These are phyloP conservation scores for Moesziomyces globuligerus DNA, from an alignment of 1,284 basidiomycete genomes.

Conservation along the genomic window DNA sequence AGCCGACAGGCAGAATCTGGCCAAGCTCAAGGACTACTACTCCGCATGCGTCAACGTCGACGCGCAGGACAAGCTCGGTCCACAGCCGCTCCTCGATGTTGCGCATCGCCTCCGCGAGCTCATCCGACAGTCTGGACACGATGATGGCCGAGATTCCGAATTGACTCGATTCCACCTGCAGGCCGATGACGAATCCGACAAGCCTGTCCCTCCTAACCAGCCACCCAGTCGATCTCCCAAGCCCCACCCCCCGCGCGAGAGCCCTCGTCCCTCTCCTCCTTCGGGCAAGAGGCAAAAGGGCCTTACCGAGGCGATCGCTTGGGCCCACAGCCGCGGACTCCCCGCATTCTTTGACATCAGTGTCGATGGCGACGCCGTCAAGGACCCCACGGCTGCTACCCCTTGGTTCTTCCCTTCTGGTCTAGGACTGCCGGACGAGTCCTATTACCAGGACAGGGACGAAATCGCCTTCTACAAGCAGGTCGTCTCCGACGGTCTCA, in stretches of 20 bases:
- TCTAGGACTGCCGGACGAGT: slow-evolving; percentile 89
- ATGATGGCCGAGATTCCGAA: slow-evolving; percentile 74
- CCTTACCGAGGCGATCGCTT: slow-evolving; percentile 82
- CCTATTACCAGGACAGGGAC: slow-evolving; percentile 86
- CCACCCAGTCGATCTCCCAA: slow-evolving; percentile 52
- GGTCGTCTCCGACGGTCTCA: slow-evolving; percentile 77
- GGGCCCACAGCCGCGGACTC: slow-evolving; percentile 78
- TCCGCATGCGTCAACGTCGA: slow-evolving; percentile 82
- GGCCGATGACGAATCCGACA: slow-evolving; percentile 68
- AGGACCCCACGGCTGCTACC: slow-evolving; percentile 86
- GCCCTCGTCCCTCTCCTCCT: slow-evolving; percentile 48
- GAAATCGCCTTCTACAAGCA: slow-evolving; percentile 78
- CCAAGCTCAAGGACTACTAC: slow-evolving; percentile 84
- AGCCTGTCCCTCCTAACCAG: slow-evolving; percentile 50
- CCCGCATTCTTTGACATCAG: slow-evolving; percentile 79
- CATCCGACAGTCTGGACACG: slow-evolving; percentile 66
- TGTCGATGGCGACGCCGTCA: slow-evolving; percentile 87
- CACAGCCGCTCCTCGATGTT: slow-evolving; percentile 69
- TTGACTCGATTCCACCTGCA: slow-evolving; percentile 74
- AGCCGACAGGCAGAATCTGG: slow-evolving; percentile 76
- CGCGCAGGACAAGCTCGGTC: slow-evolving; percentile 69
- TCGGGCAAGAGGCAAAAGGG: slow-evolving; percentile 69
- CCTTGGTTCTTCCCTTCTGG: slow-evolving; percentile 86
- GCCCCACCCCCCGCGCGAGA: slow-evolving; percentile 48
- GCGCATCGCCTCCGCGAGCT: slow-evolving; percentile 67